Evolutionary conservation across 768 basidiomycete species (phyloP), one percentile per base, ranked within the genome.

Genomic region (Pisolithus orientalis): DNA sequence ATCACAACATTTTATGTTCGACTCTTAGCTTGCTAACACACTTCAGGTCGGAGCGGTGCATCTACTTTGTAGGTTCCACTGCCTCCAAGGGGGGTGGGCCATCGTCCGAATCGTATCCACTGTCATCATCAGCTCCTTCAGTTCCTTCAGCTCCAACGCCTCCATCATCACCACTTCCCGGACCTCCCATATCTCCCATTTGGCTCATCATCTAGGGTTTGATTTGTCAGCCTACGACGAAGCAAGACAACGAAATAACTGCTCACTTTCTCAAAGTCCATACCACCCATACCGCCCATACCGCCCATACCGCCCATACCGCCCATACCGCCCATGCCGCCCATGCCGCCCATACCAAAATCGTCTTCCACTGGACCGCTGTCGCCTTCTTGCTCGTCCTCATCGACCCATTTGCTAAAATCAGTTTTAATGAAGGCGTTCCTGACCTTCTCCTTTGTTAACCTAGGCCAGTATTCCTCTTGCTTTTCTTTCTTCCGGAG

Each of bases 381-480:
- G 11, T 13, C 34, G 47, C 76, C 87, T 38, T 90, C 87, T 72
- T 97, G 95, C 66, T 98, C 94, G 65, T 97, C 95, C 73, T 97
- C 94, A 63, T 97, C 94, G 39, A 88, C 87, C 94, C 94, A 97
- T 74, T 89, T 95, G 58, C 76, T 76, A 68, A 97, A 97, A 69
- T 97, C 91, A 44, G 93, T 96, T 79, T 96, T 97, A 70, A 97
- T 73, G 72, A 82, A 94, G 52, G 83, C 74, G 46, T 77, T 82
- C 70, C 80, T 90, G 55, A 80, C 64, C 69, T 94, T 95, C 54
- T 89, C 88, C 70, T 95, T 93, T 43, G 90, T 93, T 48, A 98
- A 75, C 52, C 94, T 81, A 24, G 91, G 90, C 95, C 95, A 98
- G 70, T 80, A 98, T 59, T 93, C 95, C 13, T 72, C 66, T 63